phyloP scores from a whole-genome alignment of 1,284 basidiomycete genomes.

The Cerioporus squamosus region DNA sequence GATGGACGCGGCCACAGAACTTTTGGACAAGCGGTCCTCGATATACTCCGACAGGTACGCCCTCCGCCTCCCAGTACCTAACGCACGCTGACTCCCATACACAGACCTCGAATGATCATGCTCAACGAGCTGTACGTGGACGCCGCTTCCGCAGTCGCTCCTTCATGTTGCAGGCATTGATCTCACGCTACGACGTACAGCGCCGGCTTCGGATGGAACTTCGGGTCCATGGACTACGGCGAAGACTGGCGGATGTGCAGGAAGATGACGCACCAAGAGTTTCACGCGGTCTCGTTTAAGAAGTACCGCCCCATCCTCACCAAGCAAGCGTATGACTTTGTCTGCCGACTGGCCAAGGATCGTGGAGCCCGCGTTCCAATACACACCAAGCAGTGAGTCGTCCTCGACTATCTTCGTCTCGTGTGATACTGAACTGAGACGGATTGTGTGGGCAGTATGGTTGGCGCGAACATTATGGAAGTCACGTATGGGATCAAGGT shows the following conservation, averaged over 20 bases:
- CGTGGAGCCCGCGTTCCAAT: slow-evolving; percentile 17
- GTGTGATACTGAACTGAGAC: not conserved
- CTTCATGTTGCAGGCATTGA: not conserved
- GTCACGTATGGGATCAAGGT: slow-evolving; percentile 33
- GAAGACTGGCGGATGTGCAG: slow-evolving; percentile 45
- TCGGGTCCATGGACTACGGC: slow-evolving; percentile 41
- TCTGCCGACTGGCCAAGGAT: slow-evolving; percentile 34
- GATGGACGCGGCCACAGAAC: slow-evolving; percentile 31
- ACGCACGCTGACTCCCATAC: slow-evolving; percentile 6
- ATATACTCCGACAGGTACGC: slow-evolving; percentile 26
- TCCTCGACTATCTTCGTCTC: not conserved
- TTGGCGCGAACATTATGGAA: slow-evolving; percentile 28
- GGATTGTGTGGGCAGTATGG: slow-evolving; percentile 14
- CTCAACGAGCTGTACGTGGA: slow-evolving; percentile 37
- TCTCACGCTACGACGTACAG: slow-evolving; percentile 27
- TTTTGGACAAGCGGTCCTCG: slow-evolving; percentile 25
- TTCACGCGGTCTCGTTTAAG: slow-evolving; percentile 12
- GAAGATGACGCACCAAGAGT: slow-evolving; percentile 37
- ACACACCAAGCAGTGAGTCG: slow-evolving; percentile 28
- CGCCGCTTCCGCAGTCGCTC: not conserved
- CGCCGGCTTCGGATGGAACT: slow-evolving; percentile 43
- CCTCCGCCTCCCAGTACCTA: not conserved
- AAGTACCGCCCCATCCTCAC: slow-evolving; percentile 18
- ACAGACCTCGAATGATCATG: slow-evolving; percentile 38
- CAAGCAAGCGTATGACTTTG: slow-evolving; percentile 36